A percentile compares a stretch with the other conserved stretches of the same genome.
These are phyloP conservation scores for Phlebopus sp. DNA, from an alignment of 1,284 basidiomycete species.

Conservation along the genomic window DNA sequence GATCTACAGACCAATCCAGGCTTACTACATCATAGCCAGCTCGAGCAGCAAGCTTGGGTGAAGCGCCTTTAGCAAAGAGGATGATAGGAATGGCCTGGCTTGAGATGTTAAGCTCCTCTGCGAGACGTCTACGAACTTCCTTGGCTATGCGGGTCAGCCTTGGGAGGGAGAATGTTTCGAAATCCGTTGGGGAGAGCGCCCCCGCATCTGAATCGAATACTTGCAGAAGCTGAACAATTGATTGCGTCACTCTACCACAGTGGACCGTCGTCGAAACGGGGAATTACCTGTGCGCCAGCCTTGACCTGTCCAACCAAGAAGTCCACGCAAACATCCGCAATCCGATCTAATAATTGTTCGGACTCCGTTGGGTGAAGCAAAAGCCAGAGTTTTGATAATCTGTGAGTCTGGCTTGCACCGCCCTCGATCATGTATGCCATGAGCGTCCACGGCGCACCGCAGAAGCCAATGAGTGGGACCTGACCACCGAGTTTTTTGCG, in stretches of 20 bases:
- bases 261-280: background rate
- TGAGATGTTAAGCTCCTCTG: slow-evolving; percentile 48
- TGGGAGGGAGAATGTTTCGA: slow-evolving; percentile 73
- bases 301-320: slow-evolving; percentile 88
- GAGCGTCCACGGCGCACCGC: slow-evolving; percentile 94
- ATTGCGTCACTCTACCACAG: background rate
- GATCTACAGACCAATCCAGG: slow-evolving; percentile 86
- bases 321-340: slow-evolving; percentile 84
- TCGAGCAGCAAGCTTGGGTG: slow-evolving; percentile 58
- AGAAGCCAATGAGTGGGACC: slow-evolving; percentile 94
- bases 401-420: slow-evolving; percentile 83
- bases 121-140: slow-evolving; percentile 60
- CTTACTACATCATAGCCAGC: slow-evolving; percentile 85
- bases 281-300: slow-evolving; percentile 85
- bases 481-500: slow-evolving; percentile 76
- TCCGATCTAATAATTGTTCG: slow-evolving; percentile 68
- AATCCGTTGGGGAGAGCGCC: slow-evolving; percentile 86
- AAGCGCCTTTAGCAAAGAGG: slow-evolving; percentile 92
- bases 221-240: slow-evolving; percentile 71
- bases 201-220: slow-evolving; percentile 95
- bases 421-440: slow-evolving; percentile 98
- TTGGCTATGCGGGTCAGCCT: slow-evolving; percentile 61
- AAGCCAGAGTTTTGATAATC: slow-evolving; percentile 89
- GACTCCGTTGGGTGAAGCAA: slow-evolving; percentile 86
- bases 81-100: slow-evolving; percentile 66